Base-by-base conservation (phyloP, 73 alveolate genomes). In the Symbiodinium pilosum region DNA sequence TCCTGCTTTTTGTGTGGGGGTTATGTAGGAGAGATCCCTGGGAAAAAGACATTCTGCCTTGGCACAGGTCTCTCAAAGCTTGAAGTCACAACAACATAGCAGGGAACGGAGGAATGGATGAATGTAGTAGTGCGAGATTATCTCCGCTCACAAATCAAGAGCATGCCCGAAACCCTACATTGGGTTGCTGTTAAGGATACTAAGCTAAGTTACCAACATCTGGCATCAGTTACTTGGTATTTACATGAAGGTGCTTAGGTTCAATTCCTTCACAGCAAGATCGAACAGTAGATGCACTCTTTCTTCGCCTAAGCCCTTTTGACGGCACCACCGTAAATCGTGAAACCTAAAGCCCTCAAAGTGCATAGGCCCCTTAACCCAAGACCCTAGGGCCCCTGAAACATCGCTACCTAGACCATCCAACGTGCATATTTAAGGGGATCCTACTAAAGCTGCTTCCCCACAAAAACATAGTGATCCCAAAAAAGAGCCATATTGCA, bases 171-270 rank as follows among this genome's bases (percentile, higher is more conserved):
- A 2, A 2, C 12, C 68, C 68, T 24, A 47, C 8, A 8, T 41
- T 2, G 18, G 64, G 95, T 85, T 88, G 95, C 95, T 47, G 32
- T 64, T 40, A 83, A 59, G 41, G 86, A 88, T n/a, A 86, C 95
- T 59, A 36, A 88, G 56, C 71, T 59, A 88, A 86, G 64, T 59
- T 85, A 86, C 73, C 44, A 68, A 0, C 21, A 16, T 16, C 16
- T 47, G 64, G 64, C 64, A 47, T 47, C 24, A 16, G 64, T 8
- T 16, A 8, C 16, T 47, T 16, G 64, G 64, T 47, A 11, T 47
- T 11, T 16, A 16, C 64, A 8, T 47, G 8, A 47, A 16, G 64
- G 64, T 47, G 16, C 8, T 8, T 47, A 11, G 64, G 8, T 47
- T 47, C 16, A n/a, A n/a, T n/a, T n/a, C n/a, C n/a, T n/a, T n/a